Evolutionary conservation across 2,329 filamentous ascomycete genomes (phyloP).

Genomic region (Polychaeton citri): DNA sequence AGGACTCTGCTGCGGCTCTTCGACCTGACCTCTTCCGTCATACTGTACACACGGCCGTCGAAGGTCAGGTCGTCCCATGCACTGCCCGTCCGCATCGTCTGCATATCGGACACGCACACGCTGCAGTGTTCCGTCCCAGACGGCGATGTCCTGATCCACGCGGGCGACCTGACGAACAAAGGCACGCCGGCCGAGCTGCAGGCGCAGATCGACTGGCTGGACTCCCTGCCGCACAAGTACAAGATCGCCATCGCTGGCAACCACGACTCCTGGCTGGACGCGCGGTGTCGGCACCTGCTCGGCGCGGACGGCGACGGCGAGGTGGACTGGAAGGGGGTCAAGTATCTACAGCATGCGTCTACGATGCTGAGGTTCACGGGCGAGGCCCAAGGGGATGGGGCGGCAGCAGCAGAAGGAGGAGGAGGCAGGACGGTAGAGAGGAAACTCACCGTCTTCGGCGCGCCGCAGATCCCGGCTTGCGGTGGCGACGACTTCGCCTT

Average conservation of each 20-base stretch:
- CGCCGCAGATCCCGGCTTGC: slow-evolving; percentile 64
- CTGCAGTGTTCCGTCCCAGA: slow-evolving; percentile 46
- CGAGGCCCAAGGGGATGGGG: slow-evolving; percentile 20
- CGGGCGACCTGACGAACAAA: slow-evolving; percentile 67
- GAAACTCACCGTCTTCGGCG: slow-evolving; percentile 61
- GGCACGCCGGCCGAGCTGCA: slow-evolving; percentile 66
- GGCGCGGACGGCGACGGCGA: slow-evolving; percentile 36
- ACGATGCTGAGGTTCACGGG: slow-evolving; percentile 47
- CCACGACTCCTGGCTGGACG: slow-evolving; percentile 78
- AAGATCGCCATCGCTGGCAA: slow-evolving; percentile 81
- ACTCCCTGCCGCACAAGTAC: slow-evolving; percentile 56
- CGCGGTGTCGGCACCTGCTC: slow-evolving; percentile 40
- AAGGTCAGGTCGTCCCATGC: slow-evolving; percentile 11
- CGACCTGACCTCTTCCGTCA: slow-evolving; percentile 41
- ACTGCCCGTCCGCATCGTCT: slow-evolving; percentile 60
- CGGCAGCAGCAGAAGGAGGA: too few relatives aligned
- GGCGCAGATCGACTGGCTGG: slow-evolving; percentile 72
- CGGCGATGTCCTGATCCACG: slow-evolving; percentile 80
- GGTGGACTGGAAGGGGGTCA: slow-evolving; percentile 54
- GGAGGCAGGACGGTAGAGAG: too few relatives aligned
- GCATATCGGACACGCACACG: slow-evolving; percentile 80
- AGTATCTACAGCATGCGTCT: slow-evolving; percentile 61
- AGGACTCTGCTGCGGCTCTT: slow-evolving; percentile 28
- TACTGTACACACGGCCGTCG: slow-evolving; percentile 43
- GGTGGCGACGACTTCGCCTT: slow-evolving; percentile 63